Evolutionary conservation across 768 basidiomycete genomes (phyloP).

Genomic region (Leccinum rimulosum): DNA sequence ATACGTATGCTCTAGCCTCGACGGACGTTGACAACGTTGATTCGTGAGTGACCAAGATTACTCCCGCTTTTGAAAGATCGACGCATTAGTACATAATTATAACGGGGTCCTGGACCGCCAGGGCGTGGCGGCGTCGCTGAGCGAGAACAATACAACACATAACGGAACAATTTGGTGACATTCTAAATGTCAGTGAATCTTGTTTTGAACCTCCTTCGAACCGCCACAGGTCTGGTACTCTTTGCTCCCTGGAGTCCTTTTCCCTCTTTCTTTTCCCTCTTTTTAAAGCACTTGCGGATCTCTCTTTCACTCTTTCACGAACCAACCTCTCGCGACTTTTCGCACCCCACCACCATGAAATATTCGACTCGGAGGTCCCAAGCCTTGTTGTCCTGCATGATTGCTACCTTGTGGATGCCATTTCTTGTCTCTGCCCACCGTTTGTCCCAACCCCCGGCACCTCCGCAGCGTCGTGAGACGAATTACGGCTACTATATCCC

Average conservation of each 20-base stretch:
- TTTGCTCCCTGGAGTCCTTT: slow-evolving; percentile 1
- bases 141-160: neutral
- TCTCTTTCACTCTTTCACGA: neutral
- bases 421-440: slow-evolving; percentile 11
- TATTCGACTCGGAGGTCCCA: neutral
- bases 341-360: slow-evolving; percentile 3
- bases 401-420: slow-evolving; percentile 8
- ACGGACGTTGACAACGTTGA: no score
- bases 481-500: slow-evolving; percentile 61
- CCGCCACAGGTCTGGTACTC: slow-evolving; percentile 5
- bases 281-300: neutral
- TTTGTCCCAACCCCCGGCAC: neutral
- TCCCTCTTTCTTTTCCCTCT: neutral
- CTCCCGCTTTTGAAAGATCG: neutral
- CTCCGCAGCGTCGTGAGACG: slow-evolving; percentile 22
- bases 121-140: neutral
- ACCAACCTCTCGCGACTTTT: neutral
- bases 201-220: neutral
- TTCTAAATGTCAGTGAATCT: neutral
- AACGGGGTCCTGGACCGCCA: neutral
- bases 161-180: neutral
- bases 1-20: no score
- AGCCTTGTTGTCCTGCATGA: slow-evolving; percentile 6
- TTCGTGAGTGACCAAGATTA: no score
- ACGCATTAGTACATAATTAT: slow-evolving; percentile 6